Conservation (phyloP, 176 grass and related monocot genomes). For the Hordeum marinum region DNA sequence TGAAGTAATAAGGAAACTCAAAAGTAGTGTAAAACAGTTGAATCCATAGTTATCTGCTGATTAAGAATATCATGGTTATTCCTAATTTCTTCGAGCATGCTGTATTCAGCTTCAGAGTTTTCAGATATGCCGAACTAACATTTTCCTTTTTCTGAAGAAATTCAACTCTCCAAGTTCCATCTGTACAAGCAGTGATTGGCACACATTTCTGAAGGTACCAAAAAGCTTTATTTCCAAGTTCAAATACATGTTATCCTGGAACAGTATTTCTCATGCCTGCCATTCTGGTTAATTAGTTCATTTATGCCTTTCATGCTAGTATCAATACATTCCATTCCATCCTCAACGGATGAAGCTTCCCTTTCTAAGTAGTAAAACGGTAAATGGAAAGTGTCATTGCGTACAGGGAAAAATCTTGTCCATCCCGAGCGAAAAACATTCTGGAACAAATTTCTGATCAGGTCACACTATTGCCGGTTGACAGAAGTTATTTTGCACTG, state of each 20-base stretch:
- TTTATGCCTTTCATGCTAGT: background rate
- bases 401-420: background rate
- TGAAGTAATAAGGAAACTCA: background rate
- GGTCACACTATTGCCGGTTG: background rate
- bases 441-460: background rate
- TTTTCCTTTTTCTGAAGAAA: slow-evolving; percentile 62
- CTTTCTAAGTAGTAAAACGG: background rate
- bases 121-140: slow-evolving; percentile 23
- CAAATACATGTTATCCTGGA: slow-evolving; percentile 18
- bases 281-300: background rate
- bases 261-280: background rate
- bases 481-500: background rate
- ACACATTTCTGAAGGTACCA: slow-evolving; percentile 77
- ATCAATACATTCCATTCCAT: background rate
- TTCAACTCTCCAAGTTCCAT: slow-evolving; percentile 89
- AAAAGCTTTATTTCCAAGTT: background rate
- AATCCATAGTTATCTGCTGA: slow-evolving; percentile 1
- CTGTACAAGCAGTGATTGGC: slow-evolving; percentile 81
- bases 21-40: background rate
- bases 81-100: slow-evolving; percentile 9
- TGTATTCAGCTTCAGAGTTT: slow-evolving; percentile 19
- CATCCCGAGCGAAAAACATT: background rate
- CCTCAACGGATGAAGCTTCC: background rate
- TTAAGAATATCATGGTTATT: slow-evolving; percentile 13
- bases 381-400: background rate